Evolutionary conservation across 176 grass and related monocot species (phyloP), one percentile per base, ranked within the genome.

Genomic region (Hordeum marinum): DNA sequence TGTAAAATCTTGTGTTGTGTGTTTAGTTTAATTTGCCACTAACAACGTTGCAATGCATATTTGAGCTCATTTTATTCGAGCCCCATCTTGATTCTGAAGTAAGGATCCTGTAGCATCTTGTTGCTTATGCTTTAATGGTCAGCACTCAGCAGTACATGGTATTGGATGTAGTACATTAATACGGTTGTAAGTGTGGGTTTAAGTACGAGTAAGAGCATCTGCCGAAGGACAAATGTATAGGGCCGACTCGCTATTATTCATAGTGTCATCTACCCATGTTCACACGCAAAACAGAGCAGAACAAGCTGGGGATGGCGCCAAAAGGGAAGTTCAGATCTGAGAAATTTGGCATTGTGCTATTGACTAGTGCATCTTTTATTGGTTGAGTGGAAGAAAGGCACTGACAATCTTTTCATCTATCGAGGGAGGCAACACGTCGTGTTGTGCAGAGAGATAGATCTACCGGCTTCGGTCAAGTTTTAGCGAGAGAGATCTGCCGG

Each of bases 271-370:
- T 21, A 57, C 54, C 54, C 20, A 57, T 27, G 81, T 24, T 45
- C 81, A 17, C 34, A 63, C 8, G n/a, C 29, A 61, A 23, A 60
- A 27, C 72, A 78, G 25, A 60, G 50, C 43, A 78, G 10, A 40
- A 79, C 58, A 63, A 42, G 25, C 25, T 37, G 5, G 58, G 34
- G 5, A 31, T 74, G 67, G 45, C 77, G 81, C 42, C 81, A 80
- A 88, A 67, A 18, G 59, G 31, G 23, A 14, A 11, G 11, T 79
- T 82, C 68, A 78, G 88, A 86, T 90, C 88, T 73, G 65, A 59
- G 21, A 17, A 52, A 8, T 68, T 65, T 52, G 42, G 60, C 59
- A 3, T 29, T 27, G n/a, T 65, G 14, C 20, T 20, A 34, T 57
- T 57, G 54, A 57, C 54, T 9, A 25, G 21, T 43, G 23, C 40